A percentile compares a stretch with the other conserved stretches of the same genome.
Conservation (phyloP, 2,329 filamentous ascomycete species). For the Colletotrichum sp. region DNA sequence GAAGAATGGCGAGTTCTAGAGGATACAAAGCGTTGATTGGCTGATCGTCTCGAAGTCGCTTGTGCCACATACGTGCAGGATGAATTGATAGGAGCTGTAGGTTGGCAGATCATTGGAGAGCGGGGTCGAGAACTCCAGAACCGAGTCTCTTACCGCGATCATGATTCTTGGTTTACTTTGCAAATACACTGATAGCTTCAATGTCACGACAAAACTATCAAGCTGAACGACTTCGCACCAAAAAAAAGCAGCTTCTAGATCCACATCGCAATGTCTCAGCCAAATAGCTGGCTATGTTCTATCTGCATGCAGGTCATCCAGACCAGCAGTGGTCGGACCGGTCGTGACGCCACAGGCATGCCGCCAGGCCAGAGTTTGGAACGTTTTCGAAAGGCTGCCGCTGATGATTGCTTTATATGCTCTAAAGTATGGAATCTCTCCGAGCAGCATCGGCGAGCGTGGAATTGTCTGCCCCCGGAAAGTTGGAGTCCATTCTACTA, state of each 20-base stretch:
- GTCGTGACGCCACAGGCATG: accelerated
- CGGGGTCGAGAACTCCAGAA: not conserved
- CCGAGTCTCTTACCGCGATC: accelerated
- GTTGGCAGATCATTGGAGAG: accelerated
- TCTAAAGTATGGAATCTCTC: not conserved
- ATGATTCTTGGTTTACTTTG: accelerated
- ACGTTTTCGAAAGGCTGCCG: not conserved
- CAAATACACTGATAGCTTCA: not conserved
- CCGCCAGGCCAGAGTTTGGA: not conserved
- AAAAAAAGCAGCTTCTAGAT: not conserved
- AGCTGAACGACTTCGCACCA: accelerated
- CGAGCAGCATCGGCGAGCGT: not conserved
- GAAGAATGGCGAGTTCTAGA: not conserved
- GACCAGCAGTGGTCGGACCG: not conserved
- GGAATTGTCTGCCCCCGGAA: not conserved
- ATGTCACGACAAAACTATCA: accelerated
- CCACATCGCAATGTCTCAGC: not conserved
- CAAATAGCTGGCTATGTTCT: accelerated
- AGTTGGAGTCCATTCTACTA: not conserved
- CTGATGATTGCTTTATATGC: not conserved
- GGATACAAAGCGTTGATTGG: not conserved
- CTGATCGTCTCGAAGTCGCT: not conserved
- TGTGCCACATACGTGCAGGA: not conserved
- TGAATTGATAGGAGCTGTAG: not conserved
- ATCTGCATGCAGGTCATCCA: not conserved